A percentile compares a stretch with the other conserved stretches of the same genome.
phyloP scores from a whole-genome alignment of 108 stramenopile species.

The Fragilaria crotonensis region DNA sequence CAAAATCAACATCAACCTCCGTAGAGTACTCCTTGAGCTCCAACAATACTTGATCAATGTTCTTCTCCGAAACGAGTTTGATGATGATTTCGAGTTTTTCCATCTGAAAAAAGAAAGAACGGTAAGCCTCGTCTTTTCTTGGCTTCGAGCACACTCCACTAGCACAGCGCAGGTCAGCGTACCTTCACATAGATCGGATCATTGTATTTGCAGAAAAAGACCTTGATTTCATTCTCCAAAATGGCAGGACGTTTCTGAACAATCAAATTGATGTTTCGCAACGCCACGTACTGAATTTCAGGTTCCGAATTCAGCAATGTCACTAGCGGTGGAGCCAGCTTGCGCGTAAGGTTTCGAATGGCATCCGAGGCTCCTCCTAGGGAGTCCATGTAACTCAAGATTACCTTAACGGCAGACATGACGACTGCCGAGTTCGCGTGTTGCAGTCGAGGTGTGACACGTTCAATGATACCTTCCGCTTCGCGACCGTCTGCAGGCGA shows the following conservation, averaged over 20 bases:
- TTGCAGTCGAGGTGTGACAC: slow-evolving; percentile 96
- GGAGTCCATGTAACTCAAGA: slow-evolving; percentile 92
- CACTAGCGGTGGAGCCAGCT: slow-evolving; percentile 98
- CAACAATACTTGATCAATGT: slow-evolving; percentile 96
- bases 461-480: slow-evolving; percentile 98
- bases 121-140: no score
- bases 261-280: slow-evolving; percentile 98
- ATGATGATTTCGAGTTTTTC: slow-evolving; percentile 99
- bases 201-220: slow-evolving; percentile 99
- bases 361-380: slow-evolving; percentile 75
- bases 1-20: slow-evolving; percentile 99
- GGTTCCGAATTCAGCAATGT: slow-evolving; percentile 96
- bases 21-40: slow-evolving; percentile 99
- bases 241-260: slow-evolving; percentile 95
- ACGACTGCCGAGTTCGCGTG: slow-evolving; percentile 99
- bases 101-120: slow-evolving; percentile 65
- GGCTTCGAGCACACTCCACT: no score
- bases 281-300: slow-evolving; percentile 98
- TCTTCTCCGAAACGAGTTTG: slow-evolving; percentile 92
- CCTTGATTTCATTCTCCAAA: slow-evolving; percentile 97
- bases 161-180: no score
- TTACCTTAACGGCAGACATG: slow-evolving; percentile 98
- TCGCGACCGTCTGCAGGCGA: slow-evolving; percentile 86
- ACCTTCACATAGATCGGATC: slow-evolving; percentile 99
- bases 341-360: slow-evolving; percentile 79